Percentiles rank a stretch among this genome's conserved stretches.
phyloP scores from a whole-genome alignment of 805 yeast genomes.

The Metschnikowia reukaufii region DNA sequence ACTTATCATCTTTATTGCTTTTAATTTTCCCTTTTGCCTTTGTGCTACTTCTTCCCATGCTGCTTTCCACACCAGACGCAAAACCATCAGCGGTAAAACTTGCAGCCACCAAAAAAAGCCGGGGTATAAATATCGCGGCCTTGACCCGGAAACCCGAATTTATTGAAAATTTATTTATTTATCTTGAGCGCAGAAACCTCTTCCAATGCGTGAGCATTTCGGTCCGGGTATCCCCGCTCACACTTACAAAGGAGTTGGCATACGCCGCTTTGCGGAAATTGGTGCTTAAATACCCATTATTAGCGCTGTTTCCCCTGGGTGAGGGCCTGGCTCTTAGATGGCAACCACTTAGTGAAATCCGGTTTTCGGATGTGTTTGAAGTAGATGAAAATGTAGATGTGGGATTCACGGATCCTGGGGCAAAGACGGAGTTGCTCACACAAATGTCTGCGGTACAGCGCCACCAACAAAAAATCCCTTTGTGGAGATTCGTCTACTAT shows the following conservation, averaged over 20 bases:
- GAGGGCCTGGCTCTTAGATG: background rate
- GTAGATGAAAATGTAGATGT: background rate
- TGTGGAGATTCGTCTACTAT: slow-evolving; percentile 6
- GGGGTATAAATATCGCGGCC: background rate
- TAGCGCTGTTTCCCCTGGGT: background rate
- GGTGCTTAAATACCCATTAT: slow-evolving; percentile 8
- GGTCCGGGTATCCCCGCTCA: background rate
- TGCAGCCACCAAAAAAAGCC: background rate
- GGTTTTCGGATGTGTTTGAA: slow-evolving; percentile 5
- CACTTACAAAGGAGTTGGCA: slow-evolving; percentile 1
- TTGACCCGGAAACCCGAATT: slow-evolving; percentile 2
- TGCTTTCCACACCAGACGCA: background rate
- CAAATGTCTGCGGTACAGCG: background rate
- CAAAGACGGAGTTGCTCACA: background rate
- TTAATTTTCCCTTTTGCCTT: background rate
- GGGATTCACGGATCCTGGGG: background rate
- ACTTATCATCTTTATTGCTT: background rate
- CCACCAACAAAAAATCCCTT: background rate
- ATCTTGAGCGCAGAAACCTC: slow-evolving; percentile 5
- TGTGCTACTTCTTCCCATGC: background rate
- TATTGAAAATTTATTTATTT: slow-evolving; percentile 6
- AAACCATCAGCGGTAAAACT: background rate
- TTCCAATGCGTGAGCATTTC: slow-evolving; percentile 4
- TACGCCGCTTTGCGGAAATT: slow-evolving; percentile 5
- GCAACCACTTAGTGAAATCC: slow-evolving; percentile 5